A percentile compares a stretch with the other conserved stretches of the same genome.
Conservation (phyloP, 768 basidiomycete species). For the Trametes villosa region DNA sequence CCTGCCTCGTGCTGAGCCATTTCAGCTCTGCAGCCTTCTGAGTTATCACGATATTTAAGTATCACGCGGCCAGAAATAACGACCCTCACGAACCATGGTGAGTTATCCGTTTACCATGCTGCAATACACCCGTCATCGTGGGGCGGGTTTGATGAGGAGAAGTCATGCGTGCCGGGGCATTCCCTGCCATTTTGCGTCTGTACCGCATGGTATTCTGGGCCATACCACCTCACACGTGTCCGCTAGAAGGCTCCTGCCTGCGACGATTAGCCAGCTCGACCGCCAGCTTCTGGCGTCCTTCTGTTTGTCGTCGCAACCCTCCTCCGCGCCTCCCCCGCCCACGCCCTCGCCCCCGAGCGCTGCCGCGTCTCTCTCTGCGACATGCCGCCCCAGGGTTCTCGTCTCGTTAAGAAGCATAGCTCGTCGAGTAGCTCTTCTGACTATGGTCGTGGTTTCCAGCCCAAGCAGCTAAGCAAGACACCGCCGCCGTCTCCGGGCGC, state of each 20-base stretch:
- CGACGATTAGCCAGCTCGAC: conserved; percentile 18
- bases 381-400: conserved; percentile 52
- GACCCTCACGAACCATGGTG: conserved; percentile 24
- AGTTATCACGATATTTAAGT: conserved; percentile 23
- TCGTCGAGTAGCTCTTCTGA: conserved; percentile 34
- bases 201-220: conserved; percentile 16
- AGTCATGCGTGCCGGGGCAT: conserved; percentile 22
- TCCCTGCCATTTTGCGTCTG: conserved; percentile 4
- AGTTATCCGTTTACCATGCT: conserved; percentile 16
- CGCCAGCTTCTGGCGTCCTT: conserved; percentile 9
- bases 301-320: conserved; percentile 12
- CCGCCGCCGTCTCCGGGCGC: conserved; percentile 52
- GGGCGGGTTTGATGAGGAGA: conserved; percentile 14
- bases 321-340: conserved; percentile 15
- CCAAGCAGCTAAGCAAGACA: conserved; percentile 39
- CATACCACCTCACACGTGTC: conserved; percentile 28
- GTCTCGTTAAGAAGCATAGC: conserved; percentile 45
- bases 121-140: conserved; percentile 20
- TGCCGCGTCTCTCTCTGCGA: conserved; percentile 24
- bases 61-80: not conserved
- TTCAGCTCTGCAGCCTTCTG: not conserved
- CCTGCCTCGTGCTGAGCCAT: not conserved
- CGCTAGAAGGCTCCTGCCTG: conserved; percentile 24
- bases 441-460: conserved; percentile 27
- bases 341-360: conserved; percentile 26